Evolutionary conservation across 768 basidiomycete species (phyloP), one percentile per base, ranked within the genome.

Genomic region (Amyloporia xantha): DNA sequence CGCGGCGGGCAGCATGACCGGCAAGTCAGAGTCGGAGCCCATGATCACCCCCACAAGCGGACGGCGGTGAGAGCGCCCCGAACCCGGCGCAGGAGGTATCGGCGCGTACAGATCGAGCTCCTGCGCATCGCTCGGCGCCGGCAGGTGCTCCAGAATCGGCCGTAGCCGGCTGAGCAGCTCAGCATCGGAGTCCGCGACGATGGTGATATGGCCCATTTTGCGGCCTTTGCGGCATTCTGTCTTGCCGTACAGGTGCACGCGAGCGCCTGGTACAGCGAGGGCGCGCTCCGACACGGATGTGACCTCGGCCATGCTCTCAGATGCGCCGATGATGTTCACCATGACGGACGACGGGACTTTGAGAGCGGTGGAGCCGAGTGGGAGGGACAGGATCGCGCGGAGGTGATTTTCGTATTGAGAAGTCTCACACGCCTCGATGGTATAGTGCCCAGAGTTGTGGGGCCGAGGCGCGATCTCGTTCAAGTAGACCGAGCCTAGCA

Each of bases 391-490:
- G 65, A 99, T 94, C 17, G 93, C 89, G 28, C 93, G 91, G 44
- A 98, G 84, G 66, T 98, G 96, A 57, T 97, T 96, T 66, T 92
- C 91, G 68, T 90, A 99, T 68, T 98, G 96, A 2, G 95, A 97
- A 2, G 92, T 90, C 57, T 91, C 76, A 66, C 93, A 98, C 0
- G 95, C 93, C 69, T 98, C 96, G 61, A 98, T 98, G 24, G 94
- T 96, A 67, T 97, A 95, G 65, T 99, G 96, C 0, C 95, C 96
- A 7, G 94, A 97, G 69, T 98, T 99, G 65, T 99, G 96, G 1
- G 96, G 95, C 15, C 96, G 80, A 11, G 96, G 96, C 0, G 96
- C 96, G 52, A 99, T 95, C 70, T 99, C 96, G 66, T 99, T 99
- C 54, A 99, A 78, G 50, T 82, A 81, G 1, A 97, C 76, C 0